Conservation (phyloP, 2,329 filamentous ascomycete genomes). For the Leptographium radiaticola region DNA sequence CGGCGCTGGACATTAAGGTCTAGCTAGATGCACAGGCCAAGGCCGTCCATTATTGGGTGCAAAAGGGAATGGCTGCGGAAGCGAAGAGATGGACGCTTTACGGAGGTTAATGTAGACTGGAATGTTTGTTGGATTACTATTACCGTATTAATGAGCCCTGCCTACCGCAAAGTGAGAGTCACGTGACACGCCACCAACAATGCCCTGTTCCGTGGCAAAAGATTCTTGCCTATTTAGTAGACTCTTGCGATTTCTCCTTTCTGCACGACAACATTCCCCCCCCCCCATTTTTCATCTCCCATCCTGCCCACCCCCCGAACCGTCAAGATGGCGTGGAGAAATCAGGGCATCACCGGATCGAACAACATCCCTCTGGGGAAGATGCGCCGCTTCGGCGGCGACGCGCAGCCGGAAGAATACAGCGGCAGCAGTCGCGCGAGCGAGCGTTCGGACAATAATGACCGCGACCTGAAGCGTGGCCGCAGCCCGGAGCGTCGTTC, state of each 20-base stretch:
- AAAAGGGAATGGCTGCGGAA: constrained; percentile 50
- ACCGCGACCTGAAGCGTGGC: constrained; percentile 63
- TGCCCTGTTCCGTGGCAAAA: too few species aligned
- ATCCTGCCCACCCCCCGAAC: background rate
- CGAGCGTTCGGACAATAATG: constrained; percentile 14
- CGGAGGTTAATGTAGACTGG: background rate
- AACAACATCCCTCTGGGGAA: constrained; percentile 95
- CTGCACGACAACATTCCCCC: too few species aligned
- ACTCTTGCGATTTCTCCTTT: too few species aligned
- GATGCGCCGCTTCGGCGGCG: constrained; percentile 64
- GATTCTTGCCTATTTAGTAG: too few species aligned
- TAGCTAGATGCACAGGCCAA: constrained; percentile 36
- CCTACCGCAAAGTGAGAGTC: background rate
- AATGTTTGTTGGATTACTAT: too few species aligned
- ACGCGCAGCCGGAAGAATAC: constrained; percentile 17
- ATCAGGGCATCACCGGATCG: constrained; percentile 83
- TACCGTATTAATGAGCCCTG: too few species aligned
- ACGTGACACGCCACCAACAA: background rate
- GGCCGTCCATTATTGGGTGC: constrained; percentile 42
- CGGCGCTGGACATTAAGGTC: constrained; percentile 31
- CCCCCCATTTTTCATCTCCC: background rate
- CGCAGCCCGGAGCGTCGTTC: constrained; percentile 75
- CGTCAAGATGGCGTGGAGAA: constrained; percentile 49
- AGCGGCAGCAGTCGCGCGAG: constrained; percentile 8
- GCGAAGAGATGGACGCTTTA: constrained; percentile 25